Evolutionary conservation across 2,329 filamentous ascomycete genomes (phyloP), one percentile per base, ranked within the genome.

Genomic region (Verruconis gallopava): DNA sequence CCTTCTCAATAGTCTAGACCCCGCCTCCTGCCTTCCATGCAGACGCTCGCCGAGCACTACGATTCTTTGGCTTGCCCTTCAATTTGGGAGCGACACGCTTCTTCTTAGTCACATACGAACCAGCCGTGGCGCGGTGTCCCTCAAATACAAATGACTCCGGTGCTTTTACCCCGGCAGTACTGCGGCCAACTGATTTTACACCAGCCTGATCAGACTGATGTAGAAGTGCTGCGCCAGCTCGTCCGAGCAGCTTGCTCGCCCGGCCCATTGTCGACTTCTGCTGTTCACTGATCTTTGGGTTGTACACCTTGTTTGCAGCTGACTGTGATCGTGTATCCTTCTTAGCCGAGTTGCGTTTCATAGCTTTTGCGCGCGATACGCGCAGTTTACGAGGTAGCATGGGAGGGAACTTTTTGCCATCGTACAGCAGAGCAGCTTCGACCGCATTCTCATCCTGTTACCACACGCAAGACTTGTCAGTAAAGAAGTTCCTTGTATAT

Each of bases 331-430:
- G 55, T 64, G 48, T 38, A 45, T 49, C 38, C 28, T 41, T 39
- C 47, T 48, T 53, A 9, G 48, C 30, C 6, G 45, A 41, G 11
- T 66, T 63, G 22, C 55, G 57, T 51, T 64, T 65, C 41, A 63
- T 52, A 21, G 81, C 81, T 61, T 86, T 89, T 55, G 91, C 91
- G 46, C 91, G 79, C 37, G 77, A 81, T 37, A 98, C 88, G 42
- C 91, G 81, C 22, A 98, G 69, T 50, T 79, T 74, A 36, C 91
- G 79, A 6, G 89, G 89, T n/a, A 96, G 76, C 75, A 95, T 79
- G 14, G 89, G 89, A 13, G 89, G 86, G 55, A 88, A 96, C 53
- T 84, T 91, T 68, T 96, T 93, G 47, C 78, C 88, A 57, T 95
- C 75, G 47, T 89, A 75, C 30, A 93, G 72, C 11, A 98, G 72